phyloP scores from a whole-genome alignment of 495 filamentous ascomycete genomes.

The Penicillium paxilli region DNA sequence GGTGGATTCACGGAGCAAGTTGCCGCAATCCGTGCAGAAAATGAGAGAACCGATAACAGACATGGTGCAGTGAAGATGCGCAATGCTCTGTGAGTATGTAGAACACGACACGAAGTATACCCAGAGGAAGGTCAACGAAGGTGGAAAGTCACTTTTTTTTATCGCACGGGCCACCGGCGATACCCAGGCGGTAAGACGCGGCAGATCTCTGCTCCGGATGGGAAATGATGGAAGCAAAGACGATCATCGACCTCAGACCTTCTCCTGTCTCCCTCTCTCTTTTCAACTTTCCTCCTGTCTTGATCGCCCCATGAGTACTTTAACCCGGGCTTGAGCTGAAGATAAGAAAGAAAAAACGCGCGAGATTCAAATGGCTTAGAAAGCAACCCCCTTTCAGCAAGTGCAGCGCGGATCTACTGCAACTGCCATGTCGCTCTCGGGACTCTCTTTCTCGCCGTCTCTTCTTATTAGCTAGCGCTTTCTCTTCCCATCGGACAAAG shows the following conservation, averaged over 20 bases:
- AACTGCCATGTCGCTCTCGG: conserved; percentile 50
- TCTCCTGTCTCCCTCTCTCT: background rate
- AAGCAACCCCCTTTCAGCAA: background rate
- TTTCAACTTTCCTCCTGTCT: no score
- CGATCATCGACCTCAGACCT: conserved; percentile 14
- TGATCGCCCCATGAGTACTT: no score
- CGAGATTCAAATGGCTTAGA: no score
- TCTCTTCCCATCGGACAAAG: conserved; percentile 22
- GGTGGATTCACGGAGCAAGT: conserved; percentile 78
- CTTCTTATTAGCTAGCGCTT: conserved; percentile 41
- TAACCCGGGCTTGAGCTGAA: no score
- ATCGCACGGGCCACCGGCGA: conserved; percentile 34
- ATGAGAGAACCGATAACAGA: conserved; percentile 85
- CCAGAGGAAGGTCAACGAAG: background rate
- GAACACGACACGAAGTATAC: background rate
- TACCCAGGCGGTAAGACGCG: conserved; percentile 36
- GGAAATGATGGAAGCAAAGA: conserved; percentile 22
- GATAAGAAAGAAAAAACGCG: no score
- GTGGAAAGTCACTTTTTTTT: conserved; percentile 21
- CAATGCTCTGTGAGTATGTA: background rate
- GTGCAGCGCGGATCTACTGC: no score
- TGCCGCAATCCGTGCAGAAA: conserved; percentile 93
- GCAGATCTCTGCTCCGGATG: conserved; percentile 17
- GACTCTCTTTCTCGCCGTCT: conserved; percentile 41
- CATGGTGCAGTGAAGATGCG: conserved; percentile 48